These are phyloP conservation scores for Coemansia sp. DNA, from an alignment of 192 early-diverging fungal species.

Conservation along the genomic window DNA sequence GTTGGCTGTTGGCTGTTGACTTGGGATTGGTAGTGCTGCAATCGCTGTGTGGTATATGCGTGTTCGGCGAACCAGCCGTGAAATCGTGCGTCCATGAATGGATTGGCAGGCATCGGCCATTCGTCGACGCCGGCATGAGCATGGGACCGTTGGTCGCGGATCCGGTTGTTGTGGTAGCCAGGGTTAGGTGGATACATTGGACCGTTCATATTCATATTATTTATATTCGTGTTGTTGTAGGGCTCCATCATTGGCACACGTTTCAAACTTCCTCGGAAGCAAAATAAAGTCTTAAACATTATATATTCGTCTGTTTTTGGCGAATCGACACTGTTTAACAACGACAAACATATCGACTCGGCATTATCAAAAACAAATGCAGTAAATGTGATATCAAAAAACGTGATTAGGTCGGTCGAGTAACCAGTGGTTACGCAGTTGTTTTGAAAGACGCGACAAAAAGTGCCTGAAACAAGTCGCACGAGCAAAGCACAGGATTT, in stretches of 20 bases:
- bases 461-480: not conserved
- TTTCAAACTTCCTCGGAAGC: not conserved
- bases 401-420: not conserved
- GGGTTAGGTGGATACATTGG: conserved; percentile 31
- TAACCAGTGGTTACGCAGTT: not conserved
- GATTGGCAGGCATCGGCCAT: conserved; percentile 44
- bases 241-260: conserved; percentile 2
- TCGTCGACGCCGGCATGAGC: conserved; percentile 34
- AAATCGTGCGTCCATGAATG: conserved; percentile 28
- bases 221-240: conserved; percentile 26
- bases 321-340: not conserved
- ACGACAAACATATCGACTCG: not conserved
- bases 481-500: not conserved
- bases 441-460: not conserved
- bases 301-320: not conserved
- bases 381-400: conserved; percentile 4
- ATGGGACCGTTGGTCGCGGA: conserved; percentile 42
- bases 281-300: not conserved
- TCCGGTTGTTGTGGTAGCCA: conserved; percentile 15
- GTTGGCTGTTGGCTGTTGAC: too few species aligned
- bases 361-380: not conserved
- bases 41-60: too few species aligned
- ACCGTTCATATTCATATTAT: conserved; percentile 24
- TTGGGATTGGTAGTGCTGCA: too few species aligned
- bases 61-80: conserved; percentile 9